Conservation (phyloP, 2,329 filamentous ascomycete genomes). For the Allantophomopsis lycopodina region DNA sequence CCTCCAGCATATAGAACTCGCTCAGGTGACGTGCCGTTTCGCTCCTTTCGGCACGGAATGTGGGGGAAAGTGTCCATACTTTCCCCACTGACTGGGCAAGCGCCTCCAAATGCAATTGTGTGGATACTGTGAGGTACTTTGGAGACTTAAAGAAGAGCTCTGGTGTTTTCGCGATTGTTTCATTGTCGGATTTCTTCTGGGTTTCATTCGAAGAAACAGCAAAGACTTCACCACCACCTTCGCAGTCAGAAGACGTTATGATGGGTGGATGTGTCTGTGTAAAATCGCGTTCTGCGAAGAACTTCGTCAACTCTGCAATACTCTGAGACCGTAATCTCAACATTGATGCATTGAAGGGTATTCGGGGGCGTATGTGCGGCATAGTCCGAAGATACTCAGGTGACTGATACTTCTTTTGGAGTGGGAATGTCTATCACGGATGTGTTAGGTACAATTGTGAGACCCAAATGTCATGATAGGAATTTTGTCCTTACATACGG, state of each 20-base stretch:
- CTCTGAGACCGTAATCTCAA: slow-evolving; percentile 73
- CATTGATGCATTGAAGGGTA: slow-evolving; percentile 67
- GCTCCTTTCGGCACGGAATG: slow-evolving; percentile 85
- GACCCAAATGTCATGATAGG: neutral
- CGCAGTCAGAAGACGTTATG: slow-evolving; percentile 93
- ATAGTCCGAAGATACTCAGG: slow-evolving; percentile 78
- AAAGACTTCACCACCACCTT: slow-evolving; percentile 93
- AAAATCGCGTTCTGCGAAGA: slow-evolving; percentile 60
- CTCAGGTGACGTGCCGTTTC: slow-evolving; percentile 89
- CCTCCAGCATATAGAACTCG: slow-evolving; percentile 98
- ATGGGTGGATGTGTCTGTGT: slow-evolving; percentile 84
- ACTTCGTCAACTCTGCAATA: slow-evolving; percentile 57
- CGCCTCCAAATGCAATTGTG: slow-evolving; percentile 88
- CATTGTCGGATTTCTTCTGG: slow-evolving; percentile 12
- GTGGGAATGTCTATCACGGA: slow-evolving; percentile 59
- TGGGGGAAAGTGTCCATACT: slow-evolving; percentile 89
- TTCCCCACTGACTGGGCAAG: slow-evolving; percentile 76
- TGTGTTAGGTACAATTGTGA: slow-evolving; percentile 7
- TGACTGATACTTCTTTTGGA: slow-evolving; percentile 94
- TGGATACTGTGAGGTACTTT: slow-evolving; percentile 95
- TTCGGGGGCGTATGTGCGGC: slow-evolving; percentile 74
- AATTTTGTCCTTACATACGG: slow-evolving; percentile 37
- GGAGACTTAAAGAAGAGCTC: slow-evolving; percentile 62
- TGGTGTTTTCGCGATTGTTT: slow-evolving; percentile 2
- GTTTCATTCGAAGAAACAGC: slow-evolving; percentile 37